Evolutionary conservation across 2,329 filamentous ascomycete species (phyloP), one percentile per base, ranked within the genome.

Genomic region (Aspergillus niger): DNA sequence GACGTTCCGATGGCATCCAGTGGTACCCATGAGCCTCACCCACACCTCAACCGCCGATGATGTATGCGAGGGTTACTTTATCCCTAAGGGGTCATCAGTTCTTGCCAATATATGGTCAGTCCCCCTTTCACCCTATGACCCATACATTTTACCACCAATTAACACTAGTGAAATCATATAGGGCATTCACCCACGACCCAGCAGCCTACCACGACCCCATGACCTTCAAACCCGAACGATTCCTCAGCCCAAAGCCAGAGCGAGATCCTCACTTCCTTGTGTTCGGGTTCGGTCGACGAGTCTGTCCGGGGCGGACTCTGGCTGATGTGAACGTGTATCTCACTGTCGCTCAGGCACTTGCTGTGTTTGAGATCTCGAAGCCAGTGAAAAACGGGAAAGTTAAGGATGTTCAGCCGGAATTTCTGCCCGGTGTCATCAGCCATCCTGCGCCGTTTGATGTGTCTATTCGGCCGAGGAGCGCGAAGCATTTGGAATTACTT

Each of bases 61-160:
- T 44, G 22, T 13, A 2, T 22, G 20, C n/a, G 41, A 44, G 5
- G 41, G 41, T 7, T 44, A 44, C 13, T 44, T 22, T 5, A 44
- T 44, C 4, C 41, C 41, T 63, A 78, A 78, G 39, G 76, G 75
- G 2, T 64, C 76, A 1, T 55, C 74, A 0, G 59, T 80, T 2
- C 59, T 77, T 5, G 65, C 71, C 0, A 77, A 76, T 57, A 69
- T 71, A 10, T 80, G 79, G 76, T 78, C 59, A 26, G 65, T 55
- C 15, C 5, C 20, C 20, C 10, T 26, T 8, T 8, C 3, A 8
- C 8, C 8, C 2, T 26, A 24, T 24, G 28, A 30, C 1, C 8
- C 28, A 3, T 10, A 30, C 8, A 6, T 24, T 11, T 41, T 11
- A 36, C 36, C 17, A 10, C 17, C 4, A 24, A 2, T 8, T 36